Conservation (phyloP, 805 yeast genomes). For the Kuraishia hungarica region DNA sequence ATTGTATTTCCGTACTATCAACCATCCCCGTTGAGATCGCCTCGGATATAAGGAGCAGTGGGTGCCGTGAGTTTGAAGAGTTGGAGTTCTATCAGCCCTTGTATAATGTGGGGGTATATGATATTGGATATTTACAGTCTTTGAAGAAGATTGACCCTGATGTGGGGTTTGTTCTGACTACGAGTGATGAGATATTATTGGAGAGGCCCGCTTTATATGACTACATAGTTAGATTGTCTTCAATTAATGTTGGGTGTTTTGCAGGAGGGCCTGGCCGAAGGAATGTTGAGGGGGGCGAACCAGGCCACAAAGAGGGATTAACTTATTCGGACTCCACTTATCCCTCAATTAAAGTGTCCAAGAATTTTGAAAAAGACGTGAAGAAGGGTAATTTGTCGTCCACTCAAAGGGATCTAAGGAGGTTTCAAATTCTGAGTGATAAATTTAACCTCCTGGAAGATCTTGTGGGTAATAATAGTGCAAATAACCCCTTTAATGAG, state of each 20-base stretch:
- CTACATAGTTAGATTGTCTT: conserved; percentile 20
- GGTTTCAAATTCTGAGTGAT: not conserved
- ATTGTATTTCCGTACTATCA: conserved; percentile 51
- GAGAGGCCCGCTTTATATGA: conserved; percentile 47
- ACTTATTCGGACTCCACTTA: no score
- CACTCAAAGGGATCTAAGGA: not conserved
- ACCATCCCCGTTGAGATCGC: conserved; percentile 50
- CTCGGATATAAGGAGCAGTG: conserved; percentile 18
- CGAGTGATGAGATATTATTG: conserved; percentile 59
- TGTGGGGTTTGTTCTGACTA: conserved; percentile 45
- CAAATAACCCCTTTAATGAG: conserved; percentile 10
- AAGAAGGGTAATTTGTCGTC: not conserved
- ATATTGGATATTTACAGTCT: conserved; percentile 29
- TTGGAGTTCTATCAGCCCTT: conserved; percentile 35
- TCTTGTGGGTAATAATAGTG: no score
- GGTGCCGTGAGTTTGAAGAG: conserved; percentile 10
- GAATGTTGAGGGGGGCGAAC: not conserved
- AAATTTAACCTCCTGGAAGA: not conserved
- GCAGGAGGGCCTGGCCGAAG: not conserved
- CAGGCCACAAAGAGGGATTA: no score
- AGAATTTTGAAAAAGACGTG: no score
- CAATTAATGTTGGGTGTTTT: not conserved
- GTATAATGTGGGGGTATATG: conserved; percentile 58
- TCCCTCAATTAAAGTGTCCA: not conserved
- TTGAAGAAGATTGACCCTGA: conserved; percentile 9